Base-by-base conservation (phyloP, 176 grass and related monocot species). In the Zea mays region DNA sequence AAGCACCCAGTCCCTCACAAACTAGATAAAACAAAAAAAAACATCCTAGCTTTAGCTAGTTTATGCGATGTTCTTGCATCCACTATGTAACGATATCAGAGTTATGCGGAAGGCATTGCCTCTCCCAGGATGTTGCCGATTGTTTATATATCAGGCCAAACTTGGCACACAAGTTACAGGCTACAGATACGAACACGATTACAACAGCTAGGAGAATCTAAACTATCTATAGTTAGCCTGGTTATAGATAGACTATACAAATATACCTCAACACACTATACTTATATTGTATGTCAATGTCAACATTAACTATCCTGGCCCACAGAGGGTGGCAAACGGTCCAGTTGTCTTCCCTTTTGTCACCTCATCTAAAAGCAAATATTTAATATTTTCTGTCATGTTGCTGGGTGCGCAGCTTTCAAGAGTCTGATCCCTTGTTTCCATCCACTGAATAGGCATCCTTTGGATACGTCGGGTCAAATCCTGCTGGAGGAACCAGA, bases 11-110 rank as follows among this genome's bases (percentile, higher is more conserved):
- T 60, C 42, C 64, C 3, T 65, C 47, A 12, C 14, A 19, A 65
- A 64, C 9, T 50, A 55, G 42, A 42, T 20, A 39, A 51, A 27
- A 27, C 27, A 27, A 20, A 7, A 40, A 52, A 49, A 52, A 15
- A 4, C 40, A 44, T 49, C 67, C 6, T 42, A 43, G 42, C 16
- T 42, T 42, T 4, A 64, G 38, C 62, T 76, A 71, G 20, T 65
- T 40, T 17, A 71, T 76, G 17, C 16, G 34, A 76, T 71, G 55
- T 83, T 88, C 52, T 75, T 67, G 50, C 36, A 16, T 67, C 85
- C 27, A 78, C 59, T 27, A 27, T 27, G 40, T 42, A 7, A 42
- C 40, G 6, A 42, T 42, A 42, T 7, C 40, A 42, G 40, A 42
- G 40, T 42, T 42, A 27, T 42, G 40, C 40, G 6, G 40, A 42